Base-by-base conservation (phyloP, 768 basidiomycete species). In the Psilocybe sp. region DNA sequence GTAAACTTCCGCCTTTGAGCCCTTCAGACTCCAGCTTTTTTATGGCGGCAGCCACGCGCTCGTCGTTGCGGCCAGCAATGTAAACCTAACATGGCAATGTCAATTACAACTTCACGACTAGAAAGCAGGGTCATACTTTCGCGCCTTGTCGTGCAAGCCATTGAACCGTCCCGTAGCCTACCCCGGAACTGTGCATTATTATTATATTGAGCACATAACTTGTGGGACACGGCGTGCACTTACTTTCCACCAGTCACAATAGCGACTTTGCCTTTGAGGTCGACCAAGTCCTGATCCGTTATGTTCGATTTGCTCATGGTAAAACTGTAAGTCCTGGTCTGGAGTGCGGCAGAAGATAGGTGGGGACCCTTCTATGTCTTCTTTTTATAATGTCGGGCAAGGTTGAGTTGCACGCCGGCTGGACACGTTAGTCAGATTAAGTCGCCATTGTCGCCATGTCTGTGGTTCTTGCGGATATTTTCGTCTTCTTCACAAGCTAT, bases 221-320 rank as follows among this genome's bases (percentile, higher is more conserved):
- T 4, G 16, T 44, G 3, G 10, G 13, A n/a, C 15, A 12, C 5
- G 13, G n/a, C 14, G n/a, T 9, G 13, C 8, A 64, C 70, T 43
- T 41, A 75, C 75, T 71, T 76, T 47, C 77, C 78, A 10, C 80
- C 80, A 1, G 76, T 78, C 28, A 80, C 75, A 15, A 81, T 57
- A 1, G 67, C 73, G 2, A 78, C 73, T 50, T 73, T 76, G 15
- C 74, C 77, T 0, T 60, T 66, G 4, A 79, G 63, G 58, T 79
- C 72, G n/a, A 69, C 66, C 13, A 79, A 64, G 47, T 80, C 78
- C 13, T 57, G 62, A 15, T 62, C 63, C 1, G 68, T 63, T 46
- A 69, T 40, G 16, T 9, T 40, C 14, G 11, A 18, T n/a, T 20
- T 40, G 40, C 16, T 40, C 16, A 40, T 28, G 7, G 23, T 28